phyloP scores from a whole-genome alignment of 176 grass and related monocot species.

The Calamus simplicifolius region DNA sequence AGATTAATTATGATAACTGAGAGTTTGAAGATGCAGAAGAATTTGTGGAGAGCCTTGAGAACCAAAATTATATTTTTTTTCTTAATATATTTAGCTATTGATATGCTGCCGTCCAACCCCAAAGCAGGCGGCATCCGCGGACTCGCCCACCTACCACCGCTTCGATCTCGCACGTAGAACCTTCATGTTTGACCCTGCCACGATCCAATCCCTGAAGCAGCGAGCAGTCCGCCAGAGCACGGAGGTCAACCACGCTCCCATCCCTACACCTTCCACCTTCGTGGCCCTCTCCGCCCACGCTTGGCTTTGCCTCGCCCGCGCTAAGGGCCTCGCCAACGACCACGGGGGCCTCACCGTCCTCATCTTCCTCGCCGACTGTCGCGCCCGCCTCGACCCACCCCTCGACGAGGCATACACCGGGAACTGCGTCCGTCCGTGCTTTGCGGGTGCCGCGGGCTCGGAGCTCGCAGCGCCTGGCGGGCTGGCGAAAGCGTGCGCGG shows the following conservation, averaged over 20 bases:
- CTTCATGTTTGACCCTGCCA: constrained; percentile 2
- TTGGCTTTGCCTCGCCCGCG: constrained; percentile 19
- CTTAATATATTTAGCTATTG: no score
- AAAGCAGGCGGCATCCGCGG: no score
- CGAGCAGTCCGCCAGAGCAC: not conserved
- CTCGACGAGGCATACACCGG: constrained; percentile 22
- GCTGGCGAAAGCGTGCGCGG: not conserved
- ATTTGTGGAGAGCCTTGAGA: no score
- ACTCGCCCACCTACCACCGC: no score
- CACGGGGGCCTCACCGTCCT: constrained; percentile 15
- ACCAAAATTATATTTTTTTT: no score
- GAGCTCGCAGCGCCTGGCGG: constrained; percentile 9
- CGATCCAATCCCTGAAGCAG: constrained; percentile 27
- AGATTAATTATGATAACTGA: no score
- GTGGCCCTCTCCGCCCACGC: constrained; percentile 18
- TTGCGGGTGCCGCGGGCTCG: not conserved
- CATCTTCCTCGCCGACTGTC: constrained; percentile 25
- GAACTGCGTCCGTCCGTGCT: constrained; percentile 10
- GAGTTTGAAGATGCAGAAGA: no score
- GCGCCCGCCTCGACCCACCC: constrained; percentile 25
- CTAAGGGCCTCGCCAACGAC: constrained; percentile 12
- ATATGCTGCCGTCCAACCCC: no score
- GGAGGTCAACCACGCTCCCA: no score
- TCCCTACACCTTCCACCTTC: constrained; percentile 29
- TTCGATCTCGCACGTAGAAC: no score